Percentiles rank a stretch among this genome's conserved stretches.
These are phyloP conservation scores for Cenococcum geophilum DNA, from an alignment of 495 filamentous ascomycete genomes.

Conservation along the genomic window DNA sequence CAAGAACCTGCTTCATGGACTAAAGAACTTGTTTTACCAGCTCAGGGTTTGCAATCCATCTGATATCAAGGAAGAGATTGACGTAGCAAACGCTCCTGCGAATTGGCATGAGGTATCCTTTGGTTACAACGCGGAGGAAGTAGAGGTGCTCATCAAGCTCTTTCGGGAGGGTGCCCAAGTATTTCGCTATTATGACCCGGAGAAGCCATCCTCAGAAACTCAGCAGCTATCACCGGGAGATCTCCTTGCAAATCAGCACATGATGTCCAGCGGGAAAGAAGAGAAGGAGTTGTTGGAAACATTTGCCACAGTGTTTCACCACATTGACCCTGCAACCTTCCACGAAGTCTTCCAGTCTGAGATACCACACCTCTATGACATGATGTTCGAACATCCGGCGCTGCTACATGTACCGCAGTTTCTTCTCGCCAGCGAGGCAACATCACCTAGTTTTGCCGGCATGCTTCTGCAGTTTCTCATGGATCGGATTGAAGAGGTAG, in stretches of 20 bases:
- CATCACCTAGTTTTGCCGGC: constrained; percentile 91
- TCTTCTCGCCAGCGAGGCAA: constrained; percentile 95
- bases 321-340: constrained; percentile 96
- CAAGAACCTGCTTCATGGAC: constrained; percentile 93
- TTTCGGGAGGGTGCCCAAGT: constrained; percentile 94
- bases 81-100: constrained; percentile 67
- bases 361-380: constrained; percentile 91
- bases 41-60: constrained; percentile 80
- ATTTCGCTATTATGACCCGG: constrained; percentile 91
- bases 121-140: constrained; percentile 95
- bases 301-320: constrained; percentile 97
- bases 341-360: constrained; percentile 97
- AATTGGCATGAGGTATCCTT: constrained; percentile 96
- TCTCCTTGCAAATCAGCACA: constrained; percentile 87
- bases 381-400: constrained; percentile 95
- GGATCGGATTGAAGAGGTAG: constrained; percentile 91
- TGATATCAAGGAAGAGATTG: constrained; percentile 48
- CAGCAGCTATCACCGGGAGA: constrained; percentile 74
- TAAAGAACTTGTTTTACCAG: constrained; percentile 96
- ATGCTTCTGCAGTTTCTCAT: constrained; percentile 97
- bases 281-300: constrained; percentile 97
- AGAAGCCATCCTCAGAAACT: constrained; percentile 68
- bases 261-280: constrained; percentile 84
- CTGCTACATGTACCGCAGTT: constrained; percentile 95
- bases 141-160: constrained; percentile 91